Base-by-base conservation (phyloP, 768 basidiomycete genomes). In the Tubosaeta sp. region DNA sequence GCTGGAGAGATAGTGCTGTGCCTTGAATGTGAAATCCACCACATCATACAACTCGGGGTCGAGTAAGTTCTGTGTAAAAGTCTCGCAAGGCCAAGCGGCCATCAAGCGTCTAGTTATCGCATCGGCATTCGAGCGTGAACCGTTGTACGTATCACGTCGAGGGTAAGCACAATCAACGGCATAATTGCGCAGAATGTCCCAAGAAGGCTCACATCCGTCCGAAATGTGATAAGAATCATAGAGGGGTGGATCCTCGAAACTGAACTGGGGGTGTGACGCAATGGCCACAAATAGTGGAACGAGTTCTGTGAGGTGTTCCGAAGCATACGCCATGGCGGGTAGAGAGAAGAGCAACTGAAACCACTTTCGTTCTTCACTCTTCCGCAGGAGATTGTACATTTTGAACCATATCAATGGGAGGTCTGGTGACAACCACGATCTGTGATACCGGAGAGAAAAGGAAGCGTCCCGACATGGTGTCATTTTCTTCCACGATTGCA, bases 401-500 rank as follows among this genome's bases (percentile, higher is more conserved):
- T 62, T 52, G 32, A 71, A 42, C 57, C 65, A 70, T 8, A 49
- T 45, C 4, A 46, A 31, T 0, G 56, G 24, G 5, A 70, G 54
- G n/a, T 46, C 9, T 1, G 54, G 61, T 0, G 44, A 8, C 21
- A 71, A 51, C 63, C 69, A 71, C 6, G 55, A 48, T 16, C 39
- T 53, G 31, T 44, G 49, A 49, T 70, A 70, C 5, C 45, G 57
- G 27, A 56, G 40, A 19, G 54, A 78, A 53, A 0, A 76, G 54
- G 77, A 75, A 79, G 45, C 76, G 13, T 31, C 11, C 9, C 75
- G 2, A 69, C 64, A 57, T 72, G n/a, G n/a, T n/a, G 25, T 8
- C 25, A 46, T 13, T 3, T 27, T 12, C 24, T 25, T 19, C 51
- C 44, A 54, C 3, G 58, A 55, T 24, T 44, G 31, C 30, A 57